Evolutionary conservation across 2,329 filamentous ascomycete genomes (phyloP), one percentile per base, ranked within the genome.

Genomic region (Fusarium domesticum): DNA sequence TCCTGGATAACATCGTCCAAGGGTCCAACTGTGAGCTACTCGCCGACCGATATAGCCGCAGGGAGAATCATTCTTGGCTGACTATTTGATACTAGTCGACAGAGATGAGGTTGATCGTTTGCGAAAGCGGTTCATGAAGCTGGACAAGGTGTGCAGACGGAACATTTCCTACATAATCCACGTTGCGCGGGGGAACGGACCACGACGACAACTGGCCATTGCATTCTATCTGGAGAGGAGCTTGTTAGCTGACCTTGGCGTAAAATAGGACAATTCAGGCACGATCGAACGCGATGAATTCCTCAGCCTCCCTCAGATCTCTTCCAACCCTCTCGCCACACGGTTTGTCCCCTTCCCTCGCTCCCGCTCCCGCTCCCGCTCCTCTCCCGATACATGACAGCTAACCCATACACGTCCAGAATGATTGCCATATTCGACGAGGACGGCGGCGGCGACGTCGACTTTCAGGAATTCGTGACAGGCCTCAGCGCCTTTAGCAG

Each of bases 401-500:
- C n/a, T n/a, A n/a, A n/a, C n/a, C n/a, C n/a, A n/a, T n/a, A n/a
- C n/a, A n/a, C n/a, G n/a, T n/a, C 4, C 64, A 91, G 88, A 70
- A 96, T 98, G 90, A 98, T 98, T 64, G 92, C 93, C 46, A 98
- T 97, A 61, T 97, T 98, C 66, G 93, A 98, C 69, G 93, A 97
- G 71, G 93, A 98, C 68, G 93, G 93, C 51, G 92, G 93, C 59
- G 93, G 93, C 63, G 89, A 96, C 61, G 93, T 98, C 60, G 93
- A 98, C 70, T 98, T 98, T 70, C 90, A 97, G 65, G 93, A 98
- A 70, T 98, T 98, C 67, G 93, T 98, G 8, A 90, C 89, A 2
- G 93, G 93, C 5, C 81, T 98, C 37, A 92, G 86, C 57, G 93
- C 93, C 32, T 98, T 98, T 77, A 93, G 87, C 66, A 91, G 87